Base-by-base conservation (phyloP, 2,329 filamentous ascomycete genomes). In the Xylaria sp. region DNA sequence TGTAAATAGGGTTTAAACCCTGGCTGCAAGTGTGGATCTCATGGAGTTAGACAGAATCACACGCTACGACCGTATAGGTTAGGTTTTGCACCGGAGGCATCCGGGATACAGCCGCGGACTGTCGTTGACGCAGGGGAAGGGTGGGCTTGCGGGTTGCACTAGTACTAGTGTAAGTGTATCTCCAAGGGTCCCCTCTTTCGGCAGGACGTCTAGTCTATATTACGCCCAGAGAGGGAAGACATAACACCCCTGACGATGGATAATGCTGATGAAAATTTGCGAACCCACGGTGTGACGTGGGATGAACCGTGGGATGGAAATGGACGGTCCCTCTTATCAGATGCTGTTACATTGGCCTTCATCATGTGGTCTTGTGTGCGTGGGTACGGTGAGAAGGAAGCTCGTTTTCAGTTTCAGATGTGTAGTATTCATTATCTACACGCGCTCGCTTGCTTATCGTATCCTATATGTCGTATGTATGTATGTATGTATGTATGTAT, bases 111-210 rank as follows among this genome's bases (percentile, higher is more conserved):
- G 48, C 63, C 63, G 63, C 53, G 56, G 57, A 12, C 23, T 46
- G 62, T 45, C 43, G 50, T 61, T 8, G 39, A 58, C 25, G 66
- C 66, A 68, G 66, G 66, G 61, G 60, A 56, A 20, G 39, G 36
- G 46, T 46, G 30, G 36, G 36, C 48, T 59, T 32, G 50, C 58
- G 28, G 41, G 41, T 36, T 50, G 25, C 36, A 53, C 60, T 48
- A 46, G 53, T 46, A 53, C 60, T 48, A 46, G 53, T 46, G 23
- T 28, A 32, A 36, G 43, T 60, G 32, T 30, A 20, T 6, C 7
- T 15, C 18, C 46, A 55, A 53, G 55, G 45, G 45, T 43, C 18
- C 46, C n/a, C 28, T 65, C 13, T 46, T 41, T 52, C 48, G 28
- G 45, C 45, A 48, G 45, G 45, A 32, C 48, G 48, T n/a, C 25